Base-by-base conservation (phyloP, 306 rosid species). In the Pyrus communis region DNA sequence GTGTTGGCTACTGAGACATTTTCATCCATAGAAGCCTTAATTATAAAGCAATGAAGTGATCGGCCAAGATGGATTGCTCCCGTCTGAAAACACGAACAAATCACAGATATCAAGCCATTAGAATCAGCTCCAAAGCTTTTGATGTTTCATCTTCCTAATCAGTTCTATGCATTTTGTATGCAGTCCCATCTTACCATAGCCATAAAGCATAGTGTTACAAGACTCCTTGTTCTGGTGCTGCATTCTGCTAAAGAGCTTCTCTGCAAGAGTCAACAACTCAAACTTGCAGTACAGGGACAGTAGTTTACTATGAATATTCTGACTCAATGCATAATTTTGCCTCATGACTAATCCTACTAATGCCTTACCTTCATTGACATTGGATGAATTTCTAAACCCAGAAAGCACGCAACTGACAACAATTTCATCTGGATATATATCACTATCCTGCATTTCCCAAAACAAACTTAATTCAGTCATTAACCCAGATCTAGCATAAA, bases 221-320 rank as follows among this genome's bases (percentile, higher is more conserved):
- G 85, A 82, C 77, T 89, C 90, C 46, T 31, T 62, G 80, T 74
- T 79, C 68, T 55, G 76, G 72, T 69, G 70, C 69, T 77, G 73
- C 54, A 65, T 38, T 17, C 54, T 4, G 8, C 55, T 22, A 71
- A 90, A 89, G 80, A 93, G 84, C 85, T 70, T 89, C 74, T 93
- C 88, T 7, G 93, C 93, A 67, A 77, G 77, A 79, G 52, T 63
- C 62, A 86, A 76, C 69, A 81, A 76, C 61, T 92, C 96, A 82
- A 89, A 85, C 75, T 89, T 93, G 84, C 93, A 88, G 71, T 93
- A 90, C 96, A 93, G 87, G 71, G 46, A 82, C 75, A 93, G 42
- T 60, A 93, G 76, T 22, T 92, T 79, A 84, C 88, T 79, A 18
- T 46, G 77, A 72, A 88, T 84, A 55, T 71, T 75, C 76, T 74